These are phyloP conservation scores for Actinomucor elegans DNA, from an alignment of 371 early-diverging fungal species.

Conservation along the genomic window DNA sequence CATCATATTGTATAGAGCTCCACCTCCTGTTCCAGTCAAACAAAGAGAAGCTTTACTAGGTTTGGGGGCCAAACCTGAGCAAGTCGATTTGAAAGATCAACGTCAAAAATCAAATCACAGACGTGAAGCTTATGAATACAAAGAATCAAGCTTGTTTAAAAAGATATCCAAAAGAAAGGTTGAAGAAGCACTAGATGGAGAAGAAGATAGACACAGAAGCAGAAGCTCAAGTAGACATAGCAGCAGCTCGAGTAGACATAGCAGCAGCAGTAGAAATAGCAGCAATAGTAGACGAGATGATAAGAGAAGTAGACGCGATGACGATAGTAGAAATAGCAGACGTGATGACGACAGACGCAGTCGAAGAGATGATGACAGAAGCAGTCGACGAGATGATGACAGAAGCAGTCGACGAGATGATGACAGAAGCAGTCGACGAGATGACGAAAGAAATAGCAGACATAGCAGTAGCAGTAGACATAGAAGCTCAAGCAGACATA, in stretches of 20 bases:
- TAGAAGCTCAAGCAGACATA: constrained; percentile 5
- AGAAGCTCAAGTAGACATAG: constrained; percentile 2
- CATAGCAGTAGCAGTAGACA: constrained; percentile 8
- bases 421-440: neutral
- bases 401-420: neutral
- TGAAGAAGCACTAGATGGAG: constrained; percentile 20
- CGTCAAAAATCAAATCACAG: constrained; percentile 18
- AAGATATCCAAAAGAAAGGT: constrained; percentile 36
- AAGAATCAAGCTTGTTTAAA: constrained; percentile 45
- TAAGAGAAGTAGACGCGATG: neutral
- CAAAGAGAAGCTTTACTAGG: constrained; percentile 74
- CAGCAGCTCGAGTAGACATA: neutral
- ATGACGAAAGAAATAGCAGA: neutral
- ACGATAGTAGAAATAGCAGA: neutral
- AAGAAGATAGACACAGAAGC: neutral
- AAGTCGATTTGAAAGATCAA: constrained; percentile 21
- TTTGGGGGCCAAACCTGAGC: constrained; percentile 71
- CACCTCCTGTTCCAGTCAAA: constrained; percentile 41
- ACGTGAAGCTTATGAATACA: constrained; percentile 37
- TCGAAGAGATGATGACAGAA: neutral
- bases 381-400: neutral
- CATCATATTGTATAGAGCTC: constrained; percentile 26
- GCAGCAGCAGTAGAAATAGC: constrained; percentile 4
- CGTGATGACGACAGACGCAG: neutral
- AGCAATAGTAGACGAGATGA: neutral